Evolutionary conservation across 163 green algal genomes (phyloP).

Genomic region (Scenedesmus sp.): DNA sequence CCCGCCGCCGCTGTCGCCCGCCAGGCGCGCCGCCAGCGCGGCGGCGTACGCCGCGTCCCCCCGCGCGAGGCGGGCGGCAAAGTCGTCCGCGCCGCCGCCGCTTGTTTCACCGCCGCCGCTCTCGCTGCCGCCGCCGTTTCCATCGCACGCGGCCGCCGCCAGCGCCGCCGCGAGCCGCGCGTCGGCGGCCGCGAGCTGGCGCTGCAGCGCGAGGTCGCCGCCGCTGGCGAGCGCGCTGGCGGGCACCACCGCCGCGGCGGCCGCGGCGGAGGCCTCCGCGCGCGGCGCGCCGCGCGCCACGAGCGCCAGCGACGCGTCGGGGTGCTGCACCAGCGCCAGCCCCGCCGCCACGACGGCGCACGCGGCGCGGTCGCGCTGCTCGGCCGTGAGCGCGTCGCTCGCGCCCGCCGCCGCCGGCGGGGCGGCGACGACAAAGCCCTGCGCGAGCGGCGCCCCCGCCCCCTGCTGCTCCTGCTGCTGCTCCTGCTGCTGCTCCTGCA

Average conservation of each 20-base stretch:
- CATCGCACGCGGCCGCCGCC: not conserved
- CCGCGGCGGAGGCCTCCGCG: not conserved
- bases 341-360: conserved; percentile 4
- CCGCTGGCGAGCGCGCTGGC: conserved; percentile 5
- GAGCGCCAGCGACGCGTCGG: conserved; percentile 17
- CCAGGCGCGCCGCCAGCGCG: conserved; percentile 9
- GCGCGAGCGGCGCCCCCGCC: not conserved
- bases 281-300: not conserved
- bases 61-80: conserved; percentile 10
- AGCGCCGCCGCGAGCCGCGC: conserved; percentile 1
- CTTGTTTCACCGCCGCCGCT: too few species aligned
- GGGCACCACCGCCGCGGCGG: conserved; percentile 1
- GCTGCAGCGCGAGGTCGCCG: conserved; percentile 17
- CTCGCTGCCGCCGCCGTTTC: too few species aligned
- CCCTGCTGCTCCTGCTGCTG: not conserved
- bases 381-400: conserved; percentile 1
- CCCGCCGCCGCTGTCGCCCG: not conserved
- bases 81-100: not conserved
- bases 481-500: not conserved
- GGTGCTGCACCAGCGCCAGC: conserved; percentile 26
- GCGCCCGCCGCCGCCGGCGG: not conserved
- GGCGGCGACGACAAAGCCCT: conserved; percentile 15
- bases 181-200: conserved; percentile 30
- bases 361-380: conserved; percentile 22
- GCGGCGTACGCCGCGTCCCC: conserved; percentile 8